Conservation (phyloP, 1,139 yeast species). For the Suhomyces choctaworum region DNA sequence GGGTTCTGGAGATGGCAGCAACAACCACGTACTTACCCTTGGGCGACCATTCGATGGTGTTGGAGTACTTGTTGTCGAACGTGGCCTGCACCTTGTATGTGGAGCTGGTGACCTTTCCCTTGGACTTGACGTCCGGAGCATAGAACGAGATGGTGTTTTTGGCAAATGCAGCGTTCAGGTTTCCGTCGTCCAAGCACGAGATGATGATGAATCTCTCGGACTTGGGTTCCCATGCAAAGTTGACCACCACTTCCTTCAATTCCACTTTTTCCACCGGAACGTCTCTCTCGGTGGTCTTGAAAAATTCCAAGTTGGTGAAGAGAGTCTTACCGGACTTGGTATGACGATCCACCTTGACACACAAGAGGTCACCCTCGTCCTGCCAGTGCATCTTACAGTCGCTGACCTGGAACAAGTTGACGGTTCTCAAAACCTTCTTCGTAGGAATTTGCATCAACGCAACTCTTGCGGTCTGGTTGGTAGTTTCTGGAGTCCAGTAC, state of each 20-base stretch:
- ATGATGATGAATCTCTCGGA: slow-evolving; percentile 84
- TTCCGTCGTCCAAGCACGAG: slow-evolving; percentile 62
- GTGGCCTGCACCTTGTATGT: slow-evolving; percentile 43
- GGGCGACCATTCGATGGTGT: slow-evolving; percentile 87
- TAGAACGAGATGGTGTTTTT: slow-evolving; percentile 76
- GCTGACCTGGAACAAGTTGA: slow-evolving; percentile 91
- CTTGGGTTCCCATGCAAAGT: slow-evolving; percentile 95
- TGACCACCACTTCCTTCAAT: slow-evolving; percentile 82
- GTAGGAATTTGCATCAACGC: slow-evolving; percentile 87
- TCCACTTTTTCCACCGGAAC: slow-evolving; percentile 95
- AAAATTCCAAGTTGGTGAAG: slow-evolving; percentile 90
- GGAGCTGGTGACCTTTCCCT: slow-evolving; percentile 29
- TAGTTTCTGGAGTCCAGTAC: slow-evolving; percentile 95
- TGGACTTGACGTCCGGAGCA: slow-evolving; percentile 60
- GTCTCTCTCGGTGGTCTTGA: slow-evolving; percentile 83
- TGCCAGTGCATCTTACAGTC: slow-evolving; percentile 97
- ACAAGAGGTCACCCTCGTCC: slow-evolving; percentile 75
- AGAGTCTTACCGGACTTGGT: slow-evolving; percentile 91
- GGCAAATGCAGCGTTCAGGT: slow-evolving; percentile 67
- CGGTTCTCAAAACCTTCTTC: slow-evolving; percentile 80
- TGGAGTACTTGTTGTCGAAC: slow-evolving; percentile 64
- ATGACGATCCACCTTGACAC: slow-evolving; percentile 96
- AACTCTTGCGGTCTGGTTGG: slow-evolving; percentile 94
- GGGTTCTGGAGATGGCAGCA: slow-evolving; percentile 65
- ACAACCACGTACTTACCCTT: slow-evolving; percentile 85